Evolutionary conservation across 441 rosid genomes (phyloP).

Genomic region (Adansonia grandidieri): DNA sequence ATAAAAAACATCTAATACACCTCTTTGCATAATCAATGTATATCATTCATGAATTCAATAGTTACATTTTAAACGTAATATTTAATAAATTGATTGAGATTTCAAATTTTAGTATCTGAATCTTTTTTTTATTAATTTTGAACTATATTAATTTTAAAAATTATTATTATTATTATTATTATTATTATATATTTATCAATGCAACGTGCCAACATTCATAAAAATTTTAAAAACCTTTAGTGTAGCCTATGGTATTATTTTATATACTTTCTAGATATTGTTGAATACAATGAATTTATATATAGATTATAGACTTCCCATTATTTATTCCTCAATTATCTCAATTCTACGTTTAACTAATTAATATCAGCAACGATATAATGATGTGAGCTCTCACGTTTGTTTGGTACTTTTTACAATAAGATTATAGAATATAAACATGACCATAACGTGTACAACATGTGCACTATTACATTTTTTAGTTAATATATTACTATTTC

Average conservation of each 20-base stretch:
- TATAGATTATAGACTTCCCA: background rate
- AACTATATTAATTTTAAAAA: too few species aligned
- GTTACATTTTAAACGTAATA: too few species aligned
- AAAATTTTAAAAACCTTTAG: too few species aligned
- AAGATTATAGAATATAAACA: background rate
- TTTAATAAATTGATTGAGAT: too few species aligned
- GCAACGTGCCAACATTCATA: background rate
- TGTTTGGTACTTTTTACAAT: background rate
- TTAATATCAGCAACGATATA: background rate
- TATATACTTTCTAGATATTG: background rate
- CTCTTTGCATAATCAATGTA: too few species aligned
- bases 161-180: too few species aligned
- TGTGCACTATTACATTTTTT: background rate
- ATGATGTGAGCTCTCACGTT: constrained; percentile 18
- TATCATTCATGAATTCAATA: too few species aligned
- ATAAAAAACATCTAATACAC: too few species aligned
- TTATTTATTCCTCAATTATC: too few species aligned
- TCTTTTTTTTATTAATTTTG: too few species aligned
- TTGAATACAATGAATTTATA: background rate
- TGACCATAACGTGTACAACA: background rate
- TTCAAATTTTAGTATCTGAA: too few species aligned
- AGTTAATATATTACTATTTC: background rate
- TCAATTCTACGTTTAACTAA: background rate
- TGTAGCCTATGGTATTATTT: too few species aligned
- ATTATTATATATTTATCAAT: background rate